Evolutionary conservation across 1,139 yeast species (phyloP).

Genomic region (Eremothecium cymbalariae): DNA sequence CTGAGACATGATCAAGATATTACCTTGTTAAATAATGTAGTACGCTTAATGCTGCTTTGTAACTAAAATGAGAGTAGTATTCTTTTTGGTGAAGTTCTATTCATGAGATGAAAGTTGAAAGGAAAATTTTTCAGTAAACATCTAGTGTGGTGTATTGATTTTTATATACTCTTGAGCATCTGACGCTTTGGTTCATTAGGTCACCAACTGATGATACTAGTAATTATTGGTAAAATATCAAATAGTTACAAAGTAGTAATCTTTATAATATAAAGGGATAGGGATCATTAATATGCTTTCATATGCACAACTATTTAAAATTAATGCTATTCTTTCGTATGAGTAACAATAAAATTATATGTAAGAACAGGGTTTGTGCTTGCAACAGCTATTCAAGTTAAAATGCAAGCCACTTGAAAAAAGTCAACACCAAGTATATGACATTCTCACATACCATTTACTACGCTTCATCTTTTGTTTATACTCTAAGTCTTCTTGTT

Average conservation of each 20-base stretch:
- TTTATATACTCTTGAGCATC: neutral
- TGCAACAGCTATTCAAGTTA: neutral
- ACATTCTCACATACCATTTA: conserved; percentile 33
- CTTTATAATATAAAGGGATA: too few relatives aligned
- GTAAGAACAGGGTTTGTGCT: neutral
- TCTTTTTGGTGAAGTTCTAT: too few relatives aligned
- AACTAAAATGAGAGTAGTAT: too few relatives aligned
- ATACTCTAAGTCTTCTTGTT: conserved; percentile 46
- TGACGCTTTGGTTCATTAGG: too few relatives aligned
- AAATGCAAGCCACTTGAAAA: neutral
- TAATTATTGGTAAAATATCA: too few relatives aligned
- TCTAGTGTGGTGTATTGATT: neutral
- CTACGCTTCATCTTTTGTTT: conserved; percentile 33
- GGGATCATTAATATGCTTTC: conserved; percentile 1
- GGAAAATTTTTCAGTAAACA: neutral
- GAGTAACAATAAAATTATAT: too few relatives aligned
- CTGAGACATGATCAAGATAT: conserved; percentile 30
- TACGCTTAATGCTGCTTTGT: too few relatives aligned
- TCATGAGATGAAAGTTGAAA: too few relatives aligned
- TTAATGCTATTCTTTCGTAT: too few relatives aligned
- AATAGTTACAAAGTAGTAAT: too few relatives aligned
- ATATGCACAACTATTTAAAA: neutral
- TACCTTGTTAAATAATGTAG: too few relatives aligned
- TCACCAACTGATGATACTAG: too few relatives aligned
- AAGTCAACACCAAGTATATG: conserved; percentile 43